These are phyloP conservation scores for Parietaria judaica DNA, from an alignment of 306 rosid species.

Conservation along the genomic window DNA sequence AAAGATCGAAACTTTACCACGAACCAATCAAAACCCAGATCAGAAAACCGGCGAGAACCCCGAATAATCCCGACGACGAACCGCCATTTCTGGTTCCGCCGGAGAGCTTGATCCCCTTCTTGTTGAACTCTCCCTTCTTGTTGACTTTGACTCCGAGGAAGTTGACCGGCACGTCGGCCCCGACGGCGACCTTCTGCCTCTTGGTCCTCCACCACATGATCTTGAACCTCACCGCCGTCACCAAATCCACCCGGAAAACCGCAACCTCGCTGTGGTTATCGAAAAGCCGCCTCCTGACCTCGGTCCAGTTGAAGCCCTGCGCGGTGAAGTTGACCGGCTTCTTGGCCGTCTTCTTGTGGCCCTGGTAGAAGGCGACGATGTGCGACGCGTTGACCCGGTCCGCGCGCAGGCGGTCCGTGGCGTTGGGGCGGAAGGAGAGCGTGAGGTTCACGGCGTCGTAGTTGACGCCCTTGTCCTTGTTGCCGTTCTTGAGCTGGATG, in stretches of 20 bases:
- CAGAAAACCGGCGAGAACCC: conserved; percentile 20
- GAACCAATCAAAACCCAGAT: conserved; percentile 21
- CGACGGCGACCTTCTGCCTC: conserved; percentile 36
- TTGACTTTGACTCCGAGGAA: conserved; percentile 24
- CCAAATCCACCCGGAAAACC: conserved; percentile 40
- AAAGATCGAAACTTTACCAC: not conserved
- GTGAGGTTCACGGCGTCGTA: conserved; percentile 46
- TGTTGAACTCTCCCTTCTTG: not conserved
- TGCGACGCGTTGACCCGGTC: conserved; percentile 19
- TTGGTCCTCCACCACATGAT: conserved; percentile 55
- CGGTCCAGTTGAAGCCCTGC: conserved; percentile 23
- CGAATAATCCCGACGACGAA: conserved; percentile 19
- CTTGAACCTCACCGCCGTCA: conserved; percentile 66
- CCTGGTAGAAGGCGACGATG: conserved; percentile 48
- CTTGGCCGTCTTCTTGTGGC: conserved; percentile 52
- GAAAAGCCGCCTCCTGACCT: not conserved
- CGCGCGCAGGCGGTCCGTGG: not conserved
- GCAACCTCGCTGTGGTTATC: not conserved
- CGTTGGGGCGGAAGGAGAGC: conserved; percentile 20
- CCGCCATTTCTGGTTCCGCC: conserved; percentile 22
- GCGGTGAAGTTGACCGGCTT: not conserved
- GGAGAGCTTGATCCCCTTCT: conserved; percentile 51
- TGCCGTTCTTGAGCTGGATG: conserved; percentile 34
- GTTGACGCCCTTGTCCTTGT: conserved; percentile 64
- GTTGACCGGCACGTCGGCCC: conserved; percentile 42